Conservation (phyloP, 148 eudicot genomes). For the Rhododendron ferrugineum region DNA sequence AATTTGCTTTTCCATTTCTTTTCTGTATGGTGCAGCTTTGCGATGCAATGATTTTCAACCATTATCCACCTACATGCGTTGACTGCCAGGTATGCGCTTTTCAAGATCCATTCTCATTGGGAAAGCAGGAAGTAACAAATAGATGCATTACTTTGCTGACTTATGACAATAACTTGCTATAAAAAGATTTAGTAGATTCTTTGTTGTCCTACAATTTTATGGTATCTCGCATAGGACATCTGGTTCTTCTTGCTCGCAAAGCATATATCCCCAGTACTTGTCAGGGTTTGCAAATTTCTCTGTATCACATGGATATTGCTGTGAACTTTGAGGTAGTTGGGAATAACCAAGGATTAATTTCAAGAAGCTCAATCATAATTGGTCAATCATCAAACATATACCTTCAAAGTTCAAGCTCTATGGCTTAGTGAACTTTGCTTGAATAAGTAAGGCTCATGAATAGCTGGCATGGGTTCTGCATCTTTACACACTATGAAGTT, state of each 20-base stretch:
- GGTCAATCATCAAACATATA: not conserved
- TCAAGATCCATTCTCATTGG: not conserved
- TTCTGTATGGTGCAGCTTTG: slow-evolving; percentile 63
- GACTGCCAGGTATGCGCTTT: slow-evolving; percentile 58
- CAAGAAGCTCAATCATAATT: not conserved
- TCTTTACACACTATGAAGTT: not conserved
- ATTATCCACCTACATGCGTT: slow-evolving; percentile 70
- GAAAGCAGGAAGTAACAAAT: slow-evolving; percentile 1
- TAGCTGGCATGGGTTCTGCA: not conserved
- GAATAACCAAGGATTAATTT: not conserved
- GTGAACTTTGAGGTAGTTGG: no score
- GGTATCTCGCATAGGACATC: not conserved
- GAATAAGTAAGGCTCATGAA: not conserved
- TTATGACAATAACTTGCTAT: not conserved
- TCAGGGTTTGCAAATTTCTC: not conserved
- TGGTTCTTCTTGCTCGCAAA: not conserved
- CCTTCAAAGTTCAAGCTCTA: not conserved
- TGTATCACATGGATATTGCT: not conserved
- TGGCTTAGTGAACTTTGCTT: not conserved
- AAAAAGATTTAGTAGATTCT: not conserved
- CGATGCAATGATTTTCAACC: slow-evolving; percentile 86
- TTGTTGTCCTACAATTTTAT: not conserved
- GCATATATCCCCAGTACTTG: not conserved
- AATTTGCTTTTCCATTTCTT: not conserved
- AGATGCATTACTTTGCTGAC: not conserved